Evolutionary conservation across 345 rosid species (phyloP).

Genomic region (Clarkia xantiana): DNA sequence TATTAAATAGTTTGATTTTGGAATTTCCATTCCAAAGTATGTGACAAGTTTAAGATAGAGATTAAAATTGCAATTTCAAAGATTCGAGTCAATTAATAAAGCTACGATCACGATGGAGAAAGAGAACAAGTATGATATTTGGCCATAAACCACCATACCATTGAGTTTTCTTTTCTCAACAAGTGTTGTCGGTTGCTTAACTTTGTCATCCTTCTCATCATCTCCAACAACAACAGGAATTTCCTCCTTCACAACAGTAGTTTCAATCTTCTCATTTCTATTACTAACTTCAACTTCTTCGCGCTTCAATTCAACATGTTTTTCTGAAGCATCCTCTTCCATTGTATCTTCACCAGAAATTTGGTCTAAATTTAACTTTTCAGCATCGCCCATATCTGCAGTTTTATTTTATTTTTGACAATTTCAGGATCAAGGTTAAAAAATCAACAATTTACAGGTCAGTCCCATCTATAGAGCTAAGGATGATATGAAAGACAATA

Average conservation of each 20-base stretch:
- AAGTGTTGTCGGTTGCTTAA: slow-evolving; percentile 15
- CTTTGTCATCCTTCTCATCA: slow-evolving; percentile 20
- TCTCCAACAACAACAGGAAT: slow-evolving; percentile 34
- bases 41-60: too few species aligned
- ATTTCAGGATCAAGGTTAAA: too few species aligned
- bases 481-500: background rate
- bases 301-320: slow-evolving; percentile 54
- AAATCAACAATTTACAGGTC: too few species aligned
- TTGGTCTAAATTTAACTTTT: slow-evolving; percentile 89
- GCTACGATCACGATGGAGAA: background rate
- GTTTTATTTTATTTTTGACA: background rate
- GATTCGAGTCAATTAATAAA: too few species aligned
- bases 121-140: background rate
- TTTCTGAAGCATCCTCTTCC: slow-evolving; percentile 85
- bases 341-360: slow-evolving; percentile 95
- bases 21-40: too few species aligned
- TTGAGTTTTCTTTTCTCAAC: slow-evolving; percentile 31
- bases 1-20: too few species aligned
- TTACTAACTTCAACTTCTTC: slow-evolving; percentile 29
- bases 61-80: too few species aligned
- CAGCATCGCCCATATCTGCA: slow-evolving; percentile 60
- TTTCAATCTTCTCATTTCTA: slow-evolving; percentile 34
- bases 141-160: slow-evolving; percentile 33
- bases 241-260: slow-evolving; percentile 27
- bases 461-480: background rate